Conservation (phyloP, 148 eudicot genomes). For the Amaranthus hypochondriacus region DNA sequence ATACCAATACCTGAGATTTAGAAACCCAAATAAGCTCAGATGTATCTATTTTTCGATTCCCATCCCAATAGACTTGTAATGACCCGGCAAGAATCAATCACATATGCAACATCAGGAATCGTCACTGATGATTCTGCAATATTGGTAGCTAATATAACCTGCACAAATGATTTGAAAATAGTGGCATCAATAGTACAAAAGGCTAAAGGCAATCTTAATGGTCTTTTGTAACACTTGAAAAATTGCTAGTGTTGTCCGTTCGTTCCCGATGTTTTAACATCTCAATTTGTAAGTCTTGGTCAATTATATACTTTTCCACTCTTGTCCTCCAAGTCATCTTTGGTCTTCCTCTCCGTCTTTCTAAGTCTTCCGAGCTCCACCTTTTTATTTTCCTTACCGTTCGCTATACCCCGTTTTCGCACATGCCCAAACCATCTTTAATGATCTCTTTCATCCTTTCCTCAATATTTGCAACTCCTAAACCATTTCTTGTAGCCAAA, state of each 20-base stretch:
- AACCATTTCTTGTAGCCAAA: too few species aligned
- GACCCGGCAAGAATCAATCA: conserved; percentile 89
- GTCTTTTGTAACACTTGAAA: neutral
- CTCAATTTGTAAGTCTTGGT: too few species aligned
- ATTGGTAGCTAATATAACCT: conserved; percentile 97
- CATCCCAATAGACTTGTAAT: conserved; percentile 85
- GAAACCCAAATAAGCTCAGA: conserved; percentile 90
- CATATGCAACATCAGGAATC: conserved; percentile 90
- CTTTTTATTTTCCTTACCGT: too few species aligned
- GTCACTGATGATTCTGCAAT: conserved; percentile 99
- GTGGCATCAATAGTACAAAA: conserved; percentile 16
- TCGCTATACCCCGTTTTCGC: too few species aligned
- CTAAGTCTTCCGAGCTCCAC: too few species aligned
- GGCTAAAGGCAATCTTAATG: neutral
- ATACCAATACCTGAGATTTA: conserved; percentile 72
- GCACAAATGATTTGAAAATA: conserved; percentile 22
- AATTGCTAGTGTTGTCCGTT: neutral
- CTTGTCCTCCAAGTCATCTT: too few species aligned
- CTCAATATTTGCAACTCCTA: too few species aligned
- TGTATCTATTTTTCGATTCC: conserved; percentile 51
- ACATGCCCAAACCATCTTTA: too few species aligned
- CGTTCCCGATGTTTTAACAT: too few species aligned
- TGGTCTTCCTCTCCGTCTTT: too few species aligned
- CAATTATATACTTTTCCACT: too few species aligned
- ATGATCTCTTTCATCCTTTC: too few species aligned